A percentile compares a stretch with the other conserved stretches of the same genome.
Conservation (phyloP, 495 filamentous ascomycete genomes). For the Talaromyces adpressus region DNA sequence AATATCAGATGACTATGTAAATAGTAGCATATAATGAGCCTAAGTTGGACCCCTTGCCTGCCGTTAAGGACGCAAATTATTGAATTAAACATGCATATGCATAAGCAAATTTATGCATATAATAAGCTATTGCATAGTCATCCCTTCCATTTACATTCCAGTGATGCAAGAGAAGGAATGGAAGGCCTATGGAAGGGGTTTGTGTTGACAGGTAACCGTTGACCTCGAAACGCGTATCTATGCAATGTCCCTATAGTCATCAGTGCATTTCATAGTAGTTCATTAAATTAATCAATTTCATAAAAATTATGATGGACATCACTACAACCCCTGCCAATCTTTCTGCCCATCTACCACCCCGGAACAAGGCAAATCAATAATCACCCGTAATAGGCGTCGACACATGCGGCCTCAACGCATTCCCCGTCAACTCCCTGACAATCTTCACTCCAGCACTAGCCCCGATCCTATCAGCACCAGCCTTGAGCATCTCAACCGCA, state of each 20-base stretch:
- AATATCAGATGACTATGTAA: neutral
- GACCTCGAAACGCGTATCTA: neutral
- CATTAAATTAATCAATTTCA: neutral
- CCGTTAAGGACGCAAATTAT: neutral
- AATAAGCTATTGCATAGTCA: neutral
- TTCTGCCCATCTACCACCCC: too few species aligned
- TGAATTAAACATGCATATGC: neutral
- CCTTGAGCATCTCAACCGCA: conserved; percentile 51
- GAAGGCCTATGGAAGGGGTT: neutral
- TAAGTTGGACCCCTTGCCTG: neutral
- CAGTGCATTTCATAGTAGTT: neutral
- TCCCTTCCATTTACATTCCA: neutral
- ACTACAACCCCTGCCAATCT: too few species aligned
- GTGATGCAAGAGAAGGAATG: conserved; percentile 10
- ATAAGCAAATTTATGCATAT: neutral
- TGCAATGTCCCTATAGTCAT: neutral
- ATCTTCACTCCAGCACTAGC: conserved; percentile 54
- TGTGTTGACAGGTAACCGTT: conserved; percentile 3
- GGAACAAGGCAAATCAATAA: neutral
- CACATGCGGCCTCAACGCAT: conserved; percentile 6
- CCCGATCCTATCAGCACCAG: conserved; percentile 59
- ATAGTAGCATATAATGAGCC: neutral
- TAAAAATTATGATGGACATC: too few species aligned
- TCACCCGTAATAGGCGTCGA: conserved; percentile 2
- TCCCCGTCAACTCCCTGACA: conserved; percentile 38